A percentile compares a stretch with the other conserved stretches of the same genome.
These are phyloP conservation scores for Rutstroemia sp. DNA, from an alignment of 2,329 filamentous ascomycete species.

Conservation along the genomic window DNA sequence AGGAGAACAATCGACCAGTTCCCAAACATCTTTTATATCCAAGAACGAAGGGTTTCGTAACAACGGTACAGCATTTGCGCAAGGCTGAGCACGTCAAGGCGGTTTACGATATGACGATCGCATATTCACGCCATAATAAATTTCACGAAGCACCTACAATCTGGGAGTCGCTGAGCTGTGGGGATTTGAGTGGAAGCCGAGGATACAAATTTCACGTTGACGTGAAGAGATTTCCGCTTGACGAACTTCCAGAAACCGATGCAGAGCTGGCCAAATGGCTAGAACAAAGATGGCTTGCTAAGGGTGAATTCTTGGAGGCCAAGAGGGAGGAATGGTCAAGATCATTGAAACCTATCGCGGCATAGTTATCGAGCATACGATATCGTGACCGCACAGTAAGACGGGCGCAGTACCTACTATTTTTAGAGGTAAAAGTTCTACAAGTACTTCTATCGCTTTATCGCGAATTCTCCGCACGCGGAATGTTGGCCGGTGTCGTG, in stretches of 20 bases:
- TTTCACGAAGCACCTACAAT: slow-evolving; percentile 44
- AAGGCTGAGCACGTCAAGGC: slow-evolving; percentile 44
- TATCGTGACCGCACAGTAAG: background rate
- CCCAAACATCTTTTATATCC: slow-evolving; percentile 53
- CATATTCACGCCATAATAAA: slow-evolving; percentile 38
- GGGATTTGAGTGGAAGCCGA: slow-evolving; percentile 32
- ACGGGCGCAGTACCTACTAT: background rate
- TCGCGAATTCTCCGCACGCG: no score
- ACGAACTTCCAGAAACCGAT: slow-evolving; percentile 40
- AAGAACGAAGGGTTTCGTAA: slow-evolving; percentile 53
- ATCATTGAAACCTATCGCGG: background rate
- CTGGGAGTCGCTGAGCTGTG: slow-evolving; percentile 43
- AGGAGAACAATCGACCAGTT: slow-evolving; percentile 40
- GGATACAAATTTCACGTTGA: slow-evolving; percentile 45
- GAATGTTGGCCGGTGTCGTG: no score
- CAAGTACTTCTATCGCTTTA: no score
- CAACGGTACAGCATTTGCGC: slow-evolving; percentile 48
- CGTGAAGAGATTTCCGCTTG: slow-evolving; percentile 40
- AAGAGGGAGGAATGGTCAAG: slow-evolving; percentile 37
- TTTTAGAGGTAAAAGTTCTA: no score
- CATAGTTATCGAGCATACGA: background rate
- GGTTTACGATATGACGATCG: slow-evolving; percentile 49
- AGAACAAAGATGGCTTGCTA: slow-evolving; percentile 45
- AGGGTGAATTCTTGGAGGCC: slow-evolving; percentile 43
- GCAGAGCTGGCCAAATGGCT: slow-evolving; percentile 44